Base-by-base conservation (phyloP, 2,329 filamentous ascomycete species). In the Blastomyces emzantsi region DNA sequence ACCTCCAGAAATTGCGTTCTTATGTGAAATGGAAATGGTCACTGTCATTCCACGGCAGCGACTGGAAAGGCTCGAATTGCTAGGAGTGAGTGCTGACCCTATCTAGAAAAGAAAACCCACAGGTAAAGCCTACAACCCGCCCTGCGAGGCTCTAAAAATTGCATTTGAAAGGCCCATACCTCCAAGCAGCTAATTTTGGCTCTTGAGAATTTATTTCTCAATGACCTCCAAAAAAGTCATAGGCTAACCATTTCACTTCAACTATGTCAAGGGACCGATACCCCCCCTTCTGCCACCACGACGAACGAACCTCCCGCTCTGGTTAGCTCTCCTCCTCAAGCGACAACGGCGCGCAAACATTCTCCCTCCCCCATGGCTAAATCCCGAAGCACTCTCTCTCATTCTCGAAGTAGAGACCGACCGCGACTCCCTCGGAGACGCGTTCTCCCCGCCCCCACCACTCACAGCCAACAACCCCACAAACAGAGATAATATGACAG, bases 1-100 rank as follows among this genome's bases (percentile, higher is more conserved):
- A 70, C 91, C 94, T 65, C 82, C 90, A 67, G 94, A 99, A 79
- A 89, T 95, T 56, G 90, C 92, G 60, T 99, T 97, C 73, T 81
- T 97, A 36, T 96, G 92, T 76, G 94, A 99, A 79, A 97, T 97
- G 92, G 93, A 97, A 79, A 85, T 91, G 71, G 89, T 99, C 63
- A 97, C 92, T 0, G 85, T 99, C 28, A 86, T 97, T 60, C 94
- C 94, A 45, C 90, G 94, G 62, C 92, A 97, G 75, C 85, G 90
- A 67, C 86, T 99, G 62, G 92, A 97, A 68, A 86, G 85, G 69
- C 89, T 99, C 67, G 83, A 90, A 70, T 83, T 99, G 66, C 84
- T 99, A 63, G 87, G 88, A 68, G 94, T 97, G 81, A 81, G 88
- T 85, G 30, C 60, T 60, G 57, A 55, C 57, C 51, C 56, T 59